phyloP scores from a whole-genome alignment of 331 rosid genomes.

The Dryas integrifolia region DNA sequence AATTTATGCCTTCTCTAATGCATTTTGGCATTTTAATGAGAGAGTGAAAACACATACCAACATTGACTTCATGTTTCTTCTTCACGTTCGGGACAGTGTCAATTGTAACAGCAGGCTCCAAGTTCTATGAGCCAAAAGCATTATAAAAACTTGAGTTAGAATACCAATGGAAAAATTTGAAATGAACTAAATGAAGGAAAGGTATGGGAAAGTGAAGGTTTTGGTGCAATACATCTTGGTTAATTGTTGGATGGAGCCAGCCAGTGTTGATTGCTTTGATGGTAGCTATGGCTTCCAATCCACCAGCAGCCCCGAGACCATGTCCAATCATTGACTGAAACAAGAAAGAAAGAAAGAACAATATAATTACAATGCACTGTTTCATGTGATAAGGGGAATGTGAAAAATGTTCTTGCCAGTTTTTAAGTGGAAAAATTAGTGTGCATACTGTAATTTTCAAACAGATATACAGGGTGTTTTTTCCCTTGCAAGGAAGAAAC shows the following conservation, averaged over 20 bases:
- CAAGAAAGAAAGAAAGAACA: not conserved
- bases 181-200: not conserved
- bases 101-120: conserved; percentile 52
- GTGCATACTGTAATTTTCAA: not conserved
- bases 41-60: conserved; percentile 48
- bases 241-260: conserved; percentile 70
- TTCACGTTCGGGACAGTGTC: conserved; percentile 63
- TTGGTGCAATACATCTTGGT: conserved; percentile 47
- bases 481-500: too few relatives aligned
- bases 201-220: not conserved
- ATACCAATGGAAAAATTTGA: not conserved
- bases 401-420: not conserved
- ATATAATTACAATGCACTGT: not conserved
- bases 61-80: conserved; percentile 64
- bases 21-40: not conserved
- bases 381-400: not conserved
- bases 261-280: conserved; percentile 68
- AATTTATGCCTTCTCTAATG: not conserved
- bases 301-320: conserved; percentile 79
- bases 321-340: conserved; percentile 77
- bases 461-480: too few relatives aligned
- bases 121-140: conserved; percentile 14
- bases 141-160: conserved; percentile 3
- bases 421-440: not conserved
- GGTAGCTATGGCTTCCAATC: conserved; percentile 78